Evolutionary conservation across 2,329 filamentous ascomycete genomes (phyloP).

Genomic region (Fusarium paranaense): DNA sequence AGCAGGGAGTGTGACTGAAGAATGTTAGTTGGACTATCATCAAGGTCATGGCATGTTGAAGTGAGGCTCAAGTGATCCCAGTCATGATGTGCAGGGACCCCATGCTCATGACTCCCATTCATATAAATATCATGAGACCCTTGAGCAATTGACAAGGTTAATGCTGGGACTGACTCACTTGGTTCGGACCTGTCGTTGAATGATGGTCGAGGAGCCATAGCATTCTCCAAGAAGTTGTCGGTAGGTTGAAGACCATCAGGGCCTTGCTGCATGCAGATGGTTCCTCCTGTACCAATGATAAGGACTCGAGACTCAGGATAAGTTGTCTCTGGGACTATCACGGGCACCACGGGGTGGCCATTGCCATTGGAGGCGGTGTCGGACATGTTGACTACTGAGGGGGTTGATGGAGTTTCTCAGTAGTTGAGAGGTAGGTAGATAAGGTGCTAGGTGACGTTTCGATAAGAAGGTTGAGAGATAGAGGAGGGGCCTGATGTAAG

Average conservation of each 20-base stretch:
- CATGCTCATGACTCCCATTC: neutral
- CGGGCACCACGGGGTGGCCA: slow-evolving; percentile 9
- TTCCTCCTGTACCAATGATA: slow-evolving; percentile 90
- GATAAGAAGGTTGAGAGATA: slow-evolving; percentile 28
- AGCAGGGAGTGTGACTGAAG: slow-evolving; percentile 61
- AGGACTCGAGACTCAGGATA: slow-evolving; percentile 83
- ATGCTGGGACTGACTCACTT: slow-evolving; percentile 37
- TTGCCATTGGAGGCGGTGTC: slow-evolving; percentile 15
- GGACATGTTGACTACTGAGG: slow-evolving; percentile 19
- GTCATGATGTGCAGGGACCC: neutral
- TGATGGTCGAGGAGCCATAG: slow-evolving; percentile 82
- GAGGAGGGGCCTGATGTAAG: slow-evolving; percentile 14
- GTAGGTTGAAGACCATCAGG: slow-evolving; percentile 84
- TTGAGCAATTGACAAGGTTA: neutral
- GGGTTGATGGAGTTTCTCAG: neutral
- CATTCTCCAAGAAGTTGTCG: slow-evolving; percentile 82
- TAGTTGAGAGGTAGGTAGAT: neutral
- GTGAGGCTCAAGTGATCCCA: neutral
- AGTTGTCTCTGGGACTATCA: slow-evolving; percentile 38
- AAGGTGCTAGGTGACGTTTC: neutral
- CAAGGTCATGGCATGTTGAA: neutral
- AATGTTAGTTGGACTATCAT: slow-evolving; percentile 1
- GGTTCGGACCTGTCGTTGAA: slow-evolving; percentile 77
- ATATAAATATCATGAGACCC: neutral
- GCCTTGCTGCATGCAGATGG: slow-evolving; percentile 91